Base-by-base conservation (phyloP, 352 stramenopile species). In the Pythium biforme region DNA sequence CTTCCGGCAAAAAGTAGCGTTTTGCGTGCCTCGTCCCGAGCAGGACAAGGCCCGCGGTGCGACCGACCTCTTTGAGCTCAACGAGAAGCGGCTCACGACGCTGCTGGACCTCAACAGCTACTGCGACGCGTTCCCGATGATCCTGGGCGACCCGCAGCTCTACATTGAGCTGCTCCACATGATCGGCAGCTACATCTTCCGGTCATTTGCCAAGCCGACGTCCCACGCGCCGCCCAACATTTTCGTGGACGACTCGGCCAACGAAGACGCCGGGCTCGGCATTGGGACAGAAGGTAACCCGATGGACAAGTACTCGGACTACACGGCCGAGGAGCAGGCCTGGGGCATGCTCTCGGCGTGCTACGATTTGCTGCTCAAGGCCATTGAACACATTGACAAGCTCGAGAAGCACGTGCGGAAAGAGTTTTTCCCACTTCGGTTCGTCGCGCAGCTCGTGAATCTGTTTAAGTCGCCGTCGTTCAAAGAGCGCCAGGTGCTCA, bases 351-450 rank as follows among this genome's bases (percentile, higher is more conserved):
- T 94, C 3, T 92, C 81, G 34, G 77, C 83, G 20, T 90, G 81
- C 46, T 94, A 94, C 56, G 86, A 94, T 29, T 59, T 94, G 56
- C 64, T 94, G 61, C 74, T 93, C 25, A 90, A 91, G 64, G 80
- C 83, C 23, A 95, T 95, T 34, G 86, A 94, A 58, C 83, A 93
- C 67, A 94, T 94, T 66, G 84, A 95, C 77, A 90, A 95, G 70
- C 75, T 95, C 33, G 86, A 95, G 50, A 93, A 94, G 63, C 83
- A 89, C 66, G 77, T 92, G 20, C 82, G 84, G 43, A 95, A 93
- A 59, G 83, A 95, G 47, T 94, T 92, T 65, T 94, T 90, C 62
- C 80, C 79, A 8, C 72, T 90, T 52, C 81, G 83, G 15, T 94
- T 96, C 57, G 79, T 94, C 29, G 74, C 79, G 1, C 83, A 92